Evolutionary conservation across 805 yeast genomes (phyloP).

Genomic region (Martiniozyma abietophila): DNA sequence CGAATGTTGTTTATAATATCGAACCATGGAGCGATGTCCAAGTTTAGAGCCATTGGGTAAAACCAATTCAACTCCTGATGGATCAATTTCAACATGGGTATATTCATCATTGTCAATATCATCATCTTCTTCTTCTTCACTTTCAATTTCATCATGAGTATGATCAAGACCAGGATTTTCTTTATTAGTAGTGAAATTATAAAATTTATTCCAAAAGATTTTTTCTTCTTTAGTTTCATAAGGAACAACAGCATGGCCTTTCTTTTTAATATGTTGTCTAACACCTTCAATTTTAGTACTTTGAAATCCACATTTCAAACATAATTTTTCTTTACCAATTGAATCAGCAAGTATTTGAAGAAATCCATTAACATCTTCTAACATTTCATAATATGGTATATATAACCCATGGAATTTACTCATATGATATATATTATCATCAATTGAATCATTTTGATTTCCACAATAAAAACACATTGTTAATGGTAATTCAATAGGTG

Average conservation of each 20-base stretch:
- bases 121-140: conserved; percentile 9
- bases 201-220: conserved; percentile 59
- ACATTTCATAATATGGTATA: conserved; percentile 70
- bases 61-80: conserved; percentile 49
- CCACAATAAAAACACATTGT: conserved; percentile 45
- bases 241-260: conserved; percentile 84
- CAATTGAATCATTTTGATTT: conserved; percentile 28
- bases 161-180: conserved; percentile 6
- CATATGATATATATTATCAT: conserved; percentile 62
- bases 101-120: conserved; percentile 18
- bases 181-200: conserved; percentile 47
- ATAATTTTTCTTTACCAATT: conserved; percentile 69
- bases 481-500: conserved; percentile 27
- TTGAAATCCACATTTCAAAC: conserved; percentile 71
- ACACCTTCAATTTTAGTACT: conserved; percentile 77
- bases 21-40: conserved; percentile 67
- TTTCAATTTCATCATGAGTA: background rate
- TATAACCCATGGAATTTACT: conserved; percentile 70
- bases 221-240: conserved; percentile 74
- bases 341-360: conserved; percentile 64
- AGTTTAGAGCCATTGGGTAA: conserved; percentile 70
- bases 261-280: conserved; percentile 74
- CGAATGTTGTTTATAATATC: conserved; percentile 54
- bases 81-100: conserved; percentile 23
- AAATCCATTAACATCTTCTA: conserved; percentile 62